A percentile compares a stretch with the other conserved stretches of the same genome.
Conservation (phyloP, 2,329 filamentous ascomycete species). For the Simplicillium sp. region DNA sequence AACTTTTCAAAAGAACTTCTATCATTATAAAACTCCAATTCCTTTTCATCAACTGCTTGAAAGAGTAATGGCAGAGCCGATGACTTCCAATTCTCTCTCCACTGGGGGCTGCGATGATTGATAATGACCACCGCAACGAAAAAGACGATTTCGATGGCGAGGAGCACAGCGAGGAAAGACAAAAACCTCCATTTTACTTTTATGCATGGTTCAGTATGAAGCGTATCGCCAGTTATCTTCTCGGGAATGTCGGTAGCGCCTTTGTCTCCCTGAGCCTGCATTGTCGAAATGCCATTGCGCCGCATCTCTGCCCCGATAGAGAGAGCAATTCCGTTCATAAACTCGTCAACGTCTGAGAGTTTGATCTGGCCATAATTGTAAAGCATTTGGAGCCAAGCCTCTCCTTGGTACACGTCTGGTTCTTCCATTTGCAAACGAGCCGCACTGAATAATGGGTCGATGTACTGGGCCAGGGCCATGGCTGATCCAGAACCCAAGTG, state of each 20-base stretch:
- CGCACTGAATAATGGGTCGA: too few species aligned
- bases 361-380: not conserved
- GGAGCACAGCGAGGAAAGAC: not conserved
- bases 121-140: not conserved
- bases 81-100: conserved; percentile 1
- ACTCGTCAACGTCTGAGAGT: not conserved
- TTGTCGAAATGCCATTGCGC: not conserved
- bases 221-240: not conserved
- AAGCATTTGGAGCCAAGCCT: not conserved
- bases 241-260: not conserved
- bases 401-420: not conserved
- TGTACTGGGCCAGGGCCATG: too few species aligned
- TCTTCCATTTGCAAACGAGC: too few species aligned
- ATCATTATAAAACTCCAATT: not conserved
- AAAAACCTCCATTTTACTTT: not conserved
- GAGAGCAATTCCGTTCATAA: not conserved
- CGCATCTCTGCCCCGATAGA: not conserved
- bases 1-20: too few species aligned
- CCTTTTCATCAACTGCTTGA: not conserved
- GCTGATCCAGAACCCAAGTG: too few species aligned
- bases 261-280: too few species aligned
- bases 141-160: not conserved
- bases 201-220: not conserved
- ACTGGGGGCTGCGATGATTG: not conserved
- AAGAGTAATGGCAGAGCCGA: not conserved